A percentile compares a stretch with the other conserved stretches of the same genome.
These are phyloP conservation scores for Dictyophora rubrovolvata DNA, from an alignment of 768 basidiomycete species.

Conservation along the genomic window DNA sequence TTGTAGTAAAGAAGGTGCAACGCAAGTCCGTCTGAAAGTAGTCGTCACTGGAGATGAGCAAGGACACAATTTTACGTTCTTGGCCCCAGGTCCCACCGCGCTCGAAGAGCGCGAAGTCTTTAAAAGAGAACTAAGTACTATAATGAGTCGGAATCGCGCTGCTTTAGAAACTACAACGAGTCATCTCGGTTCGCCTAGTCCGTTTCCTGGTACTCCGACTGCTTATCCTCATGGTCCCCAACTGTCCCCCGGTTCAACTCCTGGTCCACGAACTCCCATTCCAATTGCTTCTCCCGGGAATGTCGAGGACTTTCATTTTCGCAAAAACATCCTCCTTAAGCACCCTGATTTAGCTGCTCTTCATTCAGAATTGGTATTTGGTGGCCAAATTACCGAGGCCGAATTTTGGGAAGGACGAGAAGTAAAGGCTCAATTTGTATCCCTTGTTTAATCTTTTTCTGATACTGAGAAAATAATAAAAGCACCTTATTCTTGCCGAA, in stretches of 20 bases:
- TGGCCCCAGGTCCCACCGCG: conserved; percentile 52
- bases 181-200: conserved; percentile 14
- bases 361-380: conserved; percentile 83
- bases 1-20: conserved; percentile 74
- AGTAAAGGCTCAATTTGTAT: conserved; percentile 32
- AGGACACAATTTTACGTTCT: conserved; percentile 79
- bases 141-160: conserved; percentile 65
- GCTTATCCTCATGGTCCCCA: conserved; percentile 48
- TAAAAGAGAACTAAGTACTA: conserved; percentile 66
- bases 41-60: conserved; percentile 57
- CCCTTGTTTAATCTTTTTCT: conserved; percentile 15
- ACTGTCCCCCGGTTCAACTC: conserved; percentile 42
- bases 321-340: conserved; percentile 70
- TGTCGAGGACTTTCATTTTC: conserved; percentile 56
- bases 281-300: conserved; percentile 45
- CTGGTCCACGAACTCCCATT: conserved; percentile 40
- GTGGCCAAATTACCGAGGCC: conserved; percentile 74
- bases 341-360: conserved; percentile 70
- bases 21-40: conserved; percentile 72
- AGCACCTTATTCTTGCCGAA: conserved; percentile 74
- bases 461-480: conserved; percentile 14
- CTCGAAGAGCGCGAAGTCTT: conserved; percentile 69
- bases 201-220: conserved; percentile 21
- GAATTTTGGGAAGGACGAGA: conserved; percentile 98
- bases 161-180: conserved; percentile 17